Evolutionary conservation across 345 rosid genomes (phyloP).

Genomic region (Acer campestre): DNA sequence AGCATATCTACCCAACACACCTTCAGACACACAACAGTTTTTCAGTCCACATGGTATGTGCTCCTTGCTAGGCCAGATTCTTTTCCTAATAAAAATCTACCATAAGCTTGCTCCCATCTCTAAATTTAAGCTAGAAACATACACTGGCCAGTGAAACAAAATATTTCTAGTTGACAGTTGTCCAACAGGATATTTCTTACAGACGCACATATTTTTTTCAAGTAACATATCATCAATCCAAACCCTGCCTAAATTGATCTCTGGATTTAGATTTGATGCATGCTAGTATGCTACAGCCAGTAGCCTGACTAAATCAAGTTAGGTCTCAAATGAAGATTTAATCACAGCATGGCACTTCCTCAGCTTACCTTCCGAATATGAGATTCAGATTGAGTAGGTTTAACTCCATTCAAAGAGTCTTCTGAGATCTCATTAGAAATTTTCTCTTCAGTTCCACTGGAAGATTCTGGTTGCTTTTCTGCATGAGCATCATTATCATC

Average conservation of each 20-base stretch:
- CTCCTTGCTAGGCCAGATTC: background rate
- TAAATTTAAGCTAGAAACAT: background rate
- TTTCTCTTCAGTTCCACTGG: slow-evolving; percentile 35
- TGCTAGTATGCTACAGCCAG: background rate
- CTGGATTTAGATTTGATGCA: background rate
- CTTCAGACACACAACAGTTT: background rate
- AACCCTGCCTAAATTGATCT: slow-evolving; percentile 1
- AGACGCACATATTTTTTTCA: background rate
- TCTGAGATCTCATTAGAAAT: slow-evolving; percentile 39
- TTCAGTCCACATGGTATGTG: background rate
- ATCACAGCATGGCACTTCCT: slow-evolving; percentile 6
- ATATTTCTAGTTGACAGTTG: background rate
- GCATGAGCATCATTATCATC: slow-evolving; percentile 44
- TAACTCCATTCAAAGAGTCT: slow-evolving; percentile 41
- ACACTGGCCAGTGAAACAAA: background rate
- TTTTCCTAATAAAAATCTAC: background rate
- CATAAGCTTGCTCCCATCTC: background rate
- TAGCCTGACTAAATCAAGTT: background rate
- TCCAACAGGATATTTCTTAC: background rate
- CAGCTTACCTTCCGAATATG: slow-evolving; percentile 69
- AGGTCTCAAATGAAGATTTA: slow-evolving; percentile 3
- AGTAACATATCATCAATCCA: background rate
- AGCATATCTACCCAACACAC: background rate
- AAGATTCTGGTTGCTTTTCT: slow-evolving; percentile 29
- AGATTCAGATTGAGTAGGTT: slow-evolving; percentile 31